A percentile compares a stretch with the other conserved stretches of the same genome.
Evolutionary conservation across 108 stramenopile species (phyloP).

Genomic region (Hondaea fermentalgiana): DNA sequence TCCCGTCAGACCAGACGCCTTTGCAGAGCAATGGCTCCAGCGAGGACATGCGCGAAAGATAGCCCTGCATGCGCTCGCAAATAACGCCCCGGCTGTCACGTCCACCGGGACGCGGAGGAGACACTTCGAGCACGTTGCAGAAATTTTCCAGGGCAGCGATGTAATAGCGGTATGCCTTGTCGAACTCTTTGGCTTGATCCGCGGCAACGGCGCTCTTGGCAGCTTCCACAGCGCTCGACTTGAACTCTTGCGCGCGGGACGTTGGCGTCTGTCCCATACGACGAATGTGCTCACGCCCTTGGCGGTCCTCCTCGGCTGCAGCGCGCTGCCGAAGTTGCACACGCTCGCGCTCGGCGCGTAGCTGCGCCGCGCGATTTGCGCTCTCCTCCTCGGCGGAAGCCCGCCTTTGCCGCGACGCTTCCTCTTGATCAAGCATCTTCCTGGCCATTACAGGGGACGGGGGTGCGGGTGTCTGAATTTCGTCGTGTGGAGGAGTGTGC

Average conservation of each 20-base stretch:
- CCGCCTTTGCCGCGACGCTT: neutral
- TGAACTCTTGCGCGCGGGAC: neutral
- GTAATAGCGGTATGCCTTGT: neutral
- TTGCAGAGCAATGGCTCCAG: neutral
- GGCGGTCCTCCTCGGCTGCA: neutral
- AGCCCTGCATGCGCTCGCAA: neutral
- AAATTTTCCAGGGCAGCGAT: neutral
- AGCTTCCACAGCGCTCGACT: neutral
- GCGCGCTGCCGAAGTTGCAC: neutral
- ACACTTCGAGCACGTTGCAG: neutral
- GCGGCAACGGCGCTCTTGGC: neutral
- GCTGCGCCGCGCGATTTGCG: neutral
- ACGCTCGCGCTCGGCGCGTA: neutral
- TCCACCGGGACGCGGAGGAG: neutral
- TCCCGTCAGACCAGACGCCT: constrained; percentile 1
- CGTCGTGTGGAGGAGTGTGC: neutral
- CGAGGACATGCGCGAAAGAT: neutral
- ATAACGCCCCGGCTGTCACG: neutral
- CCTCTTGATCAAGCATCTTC: neutral
- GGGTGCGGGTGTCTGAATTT: neutral
- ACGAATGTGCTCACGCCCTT: neutral
- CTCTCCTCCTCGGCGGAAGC: constrained; percentile 7
- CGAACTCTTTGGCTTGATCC: neutral
- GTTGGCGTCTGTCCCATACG: neutral
- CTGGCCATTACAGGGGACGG: neutral